A percentile compares a stretch with the other conserved stretches of the same genome.
These are phyloP conservation scores for Amborella trichopoda DNA, from an alignment of 164 flowering plant species.

Conservation along the genomic window DNA sequence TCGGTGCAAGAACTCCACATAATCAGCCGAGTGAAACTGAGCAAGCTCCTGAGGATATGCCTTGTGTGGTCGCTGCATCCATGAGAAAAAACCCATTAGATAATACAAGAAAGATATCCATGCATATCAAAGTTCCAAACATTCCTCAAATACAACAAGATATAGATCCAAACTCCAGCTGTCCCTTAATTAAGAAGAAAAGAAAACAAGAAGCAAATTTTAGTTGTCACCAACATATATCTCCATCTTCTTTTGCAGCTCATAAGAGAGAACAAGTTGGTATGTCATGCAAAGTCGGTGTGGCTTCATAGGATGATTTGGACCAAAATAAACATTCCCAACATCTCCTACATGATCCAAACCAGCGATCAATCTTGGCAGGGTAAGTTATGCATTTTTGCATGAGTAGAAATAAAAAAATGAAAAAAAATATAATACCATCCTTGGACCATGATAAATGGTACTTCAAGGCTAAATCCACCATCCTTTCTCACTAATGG, in stretches of 20 bases:
- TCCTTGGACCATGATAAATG: too few relatives aligned
- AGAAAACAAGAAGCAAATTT: not conserved
- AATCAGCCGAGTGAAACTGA: slow-evolving; percentile 92
- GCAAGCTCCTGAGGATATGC: slow-evolving; percentile 97
- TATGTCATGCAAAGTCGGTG: slow-evolving; percentile 99
- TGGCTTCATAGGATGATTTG: slow-evolving; percentile 99
- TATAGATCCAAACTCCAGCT: not conserved
- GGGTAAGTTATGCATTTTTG: too few relatives aligned
- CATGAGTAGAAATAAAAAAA: too few relatives aligned
- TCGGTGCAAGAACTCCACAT: slow-evolving; percentile 84
- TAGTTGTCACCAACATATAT: slow-evolving; percentile 49
- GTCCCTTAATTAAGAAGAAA: not conserved
- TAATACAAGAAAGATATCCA: not conserved
- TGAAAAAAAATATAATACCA: too few relatives aligned
- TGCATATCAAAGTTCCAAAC: not conserved
- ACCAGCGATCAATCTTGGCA: too few relatives aligned
- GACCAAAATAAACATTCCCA: slow-evolving; percentile 91
- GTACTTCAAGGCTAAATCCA: too few relatives aligned
- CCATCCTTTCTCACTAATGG: too few relatives aligned
- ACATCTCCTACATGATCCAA: slow-evolving; percentile 78
- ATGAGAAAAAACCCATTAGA: not conserved
- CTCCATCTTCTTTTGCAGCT: slow-evolving; percentile 95
- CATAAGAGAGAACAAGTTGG: slow-evolving; percentile 86
- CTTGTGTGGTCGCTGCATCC: slow-evolving; percentile 87
- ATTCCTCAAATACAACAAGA: not conserved